phyloP scores from a whole-genome alignment of 495 filamentous ascomycete species.

The Ramalina intermedia region DNA sequence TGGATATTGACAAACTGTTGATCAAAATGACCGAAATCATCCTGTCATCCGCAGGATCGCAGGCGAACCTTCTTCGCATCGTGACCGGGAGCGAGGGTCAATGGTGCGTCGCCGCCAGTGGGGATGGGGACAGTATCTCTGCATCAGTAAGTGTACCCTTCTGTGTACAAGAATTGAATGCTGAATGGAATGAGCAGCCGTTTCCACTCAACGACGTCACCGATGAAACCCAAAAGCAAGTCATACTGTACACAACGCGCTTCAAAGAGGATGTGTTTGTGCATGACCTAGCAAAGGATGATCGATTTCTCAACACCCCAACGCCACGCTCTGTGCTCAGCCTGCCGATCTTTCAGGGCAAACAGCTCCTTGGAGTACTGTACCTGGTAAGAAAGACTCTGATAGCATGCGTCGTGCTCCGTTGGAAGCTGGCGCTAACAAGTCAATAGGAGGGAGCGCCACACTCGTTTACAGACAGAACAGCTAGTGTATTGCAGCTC shows the following conservation, averaged over 20 bases:
- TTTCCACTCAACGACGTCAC: slow-evolving; percentile 48
- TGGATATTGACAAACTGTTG: slow-evolving; percentile 69
- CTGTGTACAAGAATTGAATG: not conserved
- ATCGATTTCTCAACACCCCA: slow-evolving; percentile 72
- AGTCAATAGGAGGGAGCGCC: slow-evolving; percentile 48
- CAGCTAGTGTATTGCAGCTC: slow-evolving; percentile 69
- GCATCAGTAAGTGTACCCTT: slow-evolving; percentile 27
- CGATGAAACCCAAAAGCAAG: slow-evolving; percentile 58
- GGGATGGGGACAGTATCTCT: slow-evolving; percentile 29
- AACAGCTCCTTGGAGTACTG: slow-evolving; percentile 64
- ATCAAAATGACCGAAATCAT: slow-evolving; percentile 87
- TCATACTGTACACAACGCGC: slow-evolving; percentile 68
- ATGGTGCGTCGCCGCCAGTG: slow-evolving; percentile 68
- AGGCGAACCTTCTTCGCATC: slow-evolving; percentile 65
- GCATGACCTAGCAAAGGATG: slow-evolving; percentile 68
- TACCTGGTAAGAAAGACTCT: slow-evolving; percentile 37
- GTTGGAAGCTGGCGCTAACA: not conserved
- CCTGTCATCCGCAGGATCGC: slow-evolving; percentile 65
- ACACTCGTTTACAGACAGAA: slow-evolving; percentile 77
- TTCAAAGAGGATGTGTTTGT: slow-evolving; percentile 76
- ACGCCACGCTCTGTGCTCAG: slow-evolving; percentile 67
- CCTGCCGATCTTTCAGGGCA: slow-evolving; percentile 68
- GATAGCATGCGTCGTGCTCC: not conserved
- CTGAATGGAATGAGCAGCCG: slow-evolving; percentile 38
- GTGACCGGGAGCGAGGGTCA: slow-evolving; percentile 53